Evolutionary conservation across 148 eudicot species (phyloP).

Genomic region (Salicornia ramosissima): DNA sequence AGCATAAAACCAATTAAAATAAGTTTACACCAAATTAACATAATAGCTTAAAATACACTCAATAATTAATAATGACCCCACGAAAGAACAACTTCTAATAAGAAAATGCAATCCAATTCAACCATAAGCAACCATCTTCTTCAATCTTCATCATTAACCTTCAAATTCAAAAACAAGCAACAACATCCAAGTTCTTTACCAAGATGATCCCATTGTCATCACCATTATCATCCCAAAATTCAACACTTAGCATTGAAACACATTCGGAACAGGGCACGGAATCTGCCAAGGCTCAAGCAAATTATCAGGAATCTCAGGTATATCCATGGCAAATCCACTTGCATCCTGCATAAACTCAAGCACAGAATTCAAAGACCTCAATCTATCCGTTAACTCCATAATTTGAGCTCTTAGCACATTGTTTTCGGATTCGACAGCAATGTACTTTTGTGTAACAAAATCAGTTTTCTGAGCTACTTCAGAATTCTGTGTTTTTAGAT

Average conservation of each 20-base stretch:
- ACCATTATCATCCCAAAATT: too few species aligned
- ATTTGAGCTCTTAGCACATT: slow-evolving; percentile 71
- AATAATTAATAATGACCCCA: too few species aligned
- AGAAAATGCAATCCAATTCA: too few species aligned
- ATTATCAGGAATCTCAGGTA: slow-evolving; percentile 62
- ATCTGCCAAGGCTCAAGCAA: slow-evolving; percentile 94
- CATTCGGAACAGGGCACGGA: slow-evolving; percentile 60
- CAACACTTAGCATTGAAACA: slow-evolving; percentile 40
- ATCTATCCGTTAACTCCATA: slow-evolving; percentile 62
- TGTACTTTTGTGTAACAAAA: slow-evolving; percentile 31
- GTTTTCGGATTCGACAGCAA: slow-evolving; percentile 51
- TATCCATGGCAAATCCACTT: slow-evolving; percentile 59
- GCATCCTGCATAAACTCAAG: slow-evolving; percentile 65
- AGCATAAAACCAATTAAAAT: too few species aligned
- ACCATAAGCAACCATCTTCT: too few species aligned
- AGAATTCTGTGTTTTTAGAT: slow-evolving; percentile 46
- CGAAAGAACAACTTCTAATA: too few species aligned
- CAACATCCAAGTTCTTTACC: too few species aligned
- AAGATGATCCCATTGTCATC: too few species aligned
- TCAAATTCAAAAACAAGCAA: neutral
- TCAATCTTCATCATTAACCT: neutral
- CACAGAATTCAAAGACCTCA: slow-evolving; percentile 60
- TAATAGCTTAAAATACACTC: too few species aligned
- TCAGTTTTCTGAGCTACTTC: slow-evolving; percentile 39
- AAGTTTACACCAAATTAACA: too few species aligned